phyloP scores from a whole-genome alignment of 75 land plant species.

The Isoetes taiwanensis region DNA sequence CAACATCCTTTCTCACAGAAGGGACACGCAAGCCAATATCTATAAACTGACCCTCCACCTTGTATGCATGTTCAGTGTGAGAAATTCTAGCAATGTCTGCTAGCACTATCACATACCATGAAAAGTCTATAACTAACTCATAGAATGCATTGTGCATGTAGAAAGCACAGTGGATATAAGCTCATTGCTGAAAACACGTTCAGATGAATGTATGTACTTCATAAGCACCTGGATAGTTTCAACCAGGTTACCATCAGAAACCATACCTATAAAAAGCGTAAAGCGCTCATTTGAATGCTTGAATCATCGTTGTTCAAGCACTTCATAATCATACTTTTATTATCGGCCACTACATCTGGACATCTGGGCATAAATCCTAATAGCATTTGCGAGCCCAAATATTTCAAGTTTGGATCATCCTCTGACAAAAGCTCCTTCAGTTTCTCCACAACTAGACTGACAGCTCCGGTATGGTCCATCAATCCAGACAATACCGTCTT shows the following conservation, averaged over 20 bases:
- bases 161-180: conserved; percentile 57
- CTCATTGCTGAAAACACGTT: conserved; percentile 68
- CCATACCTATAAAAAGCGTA: conserved; percentile 65
- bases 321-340: conserved; percentile 48
- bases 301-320: conserved; percentile 59
- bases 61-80: conserved; percentile 61
- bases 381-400: conserved; percentile 65
- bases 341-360: conserved; percentile 60
- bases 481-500: conserved; percentile 49
- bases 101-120: conserved; percentile 81
- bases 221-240: conserved; percentile 54
- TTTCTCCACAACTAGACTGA: conserved; percentile 58
- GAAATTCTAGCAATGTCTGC: conserved; percentile 65
- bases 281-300: conserved; percentile 51
- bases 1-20: conserved; percentile 63
- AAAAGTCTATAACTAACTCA: conserved; percentile 71
- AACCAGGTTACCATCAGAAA: conserved; percentile 54
- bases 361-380: conserved; percentile 31
- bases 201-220: conserved; percentile 47
- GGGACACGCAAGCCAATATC: conserved; percentile 82
- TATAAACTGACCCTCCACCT: conserved; percentile 79
- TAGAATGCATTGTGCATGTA: conserved; percentile 57
- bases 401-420: conserved; percentile 84
- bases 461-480: conserved; percentile 44
- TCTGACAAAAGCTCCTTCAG: conserved; percentile 43